Evolutionary conservation across 2,329 filamentous ascomycete species (phyloP).

Genomic region (Sphaerostilbella broomeana): DNA sequence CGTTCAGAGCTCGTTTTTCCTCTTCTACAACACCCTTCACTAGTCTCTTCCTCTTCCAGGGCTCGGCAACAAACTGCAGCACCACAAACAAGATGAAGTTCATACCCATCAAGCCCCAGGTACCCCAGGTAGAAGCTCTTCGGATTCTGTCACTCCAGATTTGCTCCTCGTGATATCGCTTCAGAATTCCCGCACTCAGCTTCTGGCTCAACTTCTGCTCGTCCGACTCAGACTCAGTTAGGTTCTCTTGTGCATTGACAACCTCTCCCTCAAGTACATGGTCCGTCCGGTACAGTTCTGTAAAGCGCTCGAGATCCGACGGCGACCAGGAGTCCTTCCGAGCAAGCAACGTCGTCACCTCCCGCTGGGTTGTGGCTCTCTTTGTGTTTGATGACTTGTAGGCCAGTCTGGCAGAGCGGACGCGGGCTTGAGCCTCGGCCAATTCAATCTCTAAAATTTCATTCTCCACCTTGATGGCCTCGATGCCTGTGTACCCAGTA

Average conservation of each 20-base stretch:
- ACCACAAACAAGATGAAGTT: conserved; percentile 86
- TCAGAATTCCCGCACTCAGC: conserved; percentile 76
- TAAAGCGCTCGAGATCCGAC: conserved; percentile 87
- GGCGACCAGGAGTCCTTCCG: conserved; percentile 90
- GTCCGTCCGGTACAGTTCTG: conserved; percentile 81
- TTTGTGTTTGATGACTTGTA: conserved; percentile 81
- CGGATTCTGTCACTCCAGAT: conserved; percentile 98
- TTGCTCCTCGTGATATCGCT: conserved; percentile 96
- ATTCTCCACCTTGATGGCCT: conserved; percentile 75
- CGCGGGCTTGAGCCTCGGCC: conserved; percentile 52
- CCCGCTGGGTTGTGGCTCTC: conserved; percentile 83
- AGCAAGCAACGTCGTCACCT: conserved; percentile 89
- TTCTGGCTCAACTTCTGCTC: conserved; percentile 70
- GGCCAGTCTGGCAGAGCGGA: conserved; percentile 63
- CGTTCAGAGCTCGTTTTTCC: conserved; percentile 53
- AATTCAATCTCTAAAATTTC: conserved; percentile 56
- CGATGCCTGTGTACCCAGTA: conserved; percentile 90
- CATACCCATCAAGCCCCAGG: conserved; percentile 95
- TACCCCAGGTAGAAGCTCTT: conserved; percentile 95
- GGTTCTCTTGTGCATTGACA: conserved; percentile 59
- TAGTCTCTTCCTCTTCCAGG: conserved; percentile 76
- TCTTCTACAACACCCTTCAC: conserved; percentile 78
- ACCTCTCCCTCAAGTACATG: conserved; percentile 89
- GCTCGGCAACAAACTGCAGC: conserved; percentile 84
- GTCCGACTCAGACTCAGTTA: conserved; percentile 70